Percentiles rank a stretch among this genome's conserved stretches.
Conservation (phyloP, 176 grass and related monocot genomes). For the Secale cereale region DNA sequence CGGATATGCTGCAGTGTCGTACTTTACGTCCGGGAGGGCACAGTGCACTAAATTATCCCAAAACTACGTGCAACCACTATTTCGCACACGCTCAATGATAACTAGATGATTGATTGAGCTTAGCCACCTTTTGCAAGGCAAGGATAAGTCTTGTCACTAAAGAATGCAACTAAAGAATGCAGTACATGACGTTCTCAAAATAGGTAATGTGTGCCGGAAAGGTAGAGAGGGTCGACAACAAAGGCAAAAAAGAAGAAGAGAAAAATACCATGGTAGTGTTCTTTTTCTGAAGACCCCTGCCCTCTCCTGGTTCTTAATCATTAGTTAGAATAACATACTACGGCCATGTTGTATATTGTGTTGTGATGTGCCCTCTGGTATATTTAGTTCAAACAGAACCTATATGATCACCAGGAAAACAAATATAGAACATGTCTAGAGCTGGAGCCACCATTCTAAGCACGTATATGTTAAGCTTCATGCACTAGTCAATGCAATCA, state of each 20-base stretch:
- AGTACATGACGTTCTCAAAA: neutral
- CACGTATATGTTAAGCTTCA: too few species aligned
- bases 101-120: slow-evolving; percentile 11
- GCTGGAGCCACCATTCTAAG: too few species aligned
- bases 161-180: too few species aligned
- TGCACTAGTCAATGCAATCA: too few species aligned
- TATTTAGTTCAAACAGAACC: too few species aligned
- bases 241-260: neutral
- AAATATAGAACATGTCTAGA: too few species aligned
- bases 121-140: neutral
- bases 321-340: neutral
- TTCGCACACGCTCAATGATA: neutral
- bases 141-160: neutral
- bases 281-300: too few species aligned
- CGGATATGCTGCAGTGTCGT: slow-evolving; percentile 36
- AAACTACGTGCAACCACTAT: neutral
- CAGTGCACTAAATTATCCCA: neutral
- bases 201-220: neutral
- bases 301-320: too few species aligned
- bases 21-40: neutral
- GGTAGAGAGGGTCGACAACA: neutral
- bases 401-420: too few species aligned
- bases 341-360: too few species aligned
- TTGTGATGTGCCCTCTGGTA: too few species aligned
- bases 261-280: too few species aligned